A percentile compares a stretch with the other conserved stretches of the same genome.
Conservation (phyloP, 2,329 filamentous ascomycete species). For the Fusarium sp. region DNA sequence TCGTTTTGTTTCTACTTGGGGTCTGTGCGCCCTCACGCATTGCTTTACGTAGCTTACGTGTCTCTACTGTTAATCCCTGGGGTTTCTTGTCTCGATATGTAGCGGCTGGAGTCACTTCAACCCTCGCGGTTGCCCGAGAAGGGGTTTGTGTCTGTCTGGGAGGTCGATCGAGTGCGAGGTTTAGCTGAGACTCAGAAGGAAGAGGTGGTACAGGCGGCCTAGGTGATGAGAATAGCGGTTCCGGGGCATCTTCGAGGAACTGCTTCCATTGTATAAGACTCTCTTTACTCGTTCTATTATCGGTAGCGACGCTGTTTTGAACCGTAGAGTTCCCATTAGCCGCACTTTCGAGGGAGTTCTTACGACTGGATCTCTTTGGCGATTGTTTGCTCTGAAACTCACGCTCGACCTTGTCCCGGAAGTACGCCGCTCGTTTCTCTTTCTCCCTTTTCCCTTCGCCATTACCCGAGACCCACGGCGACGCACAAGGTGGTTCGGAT, state of each 20-base stretch:
- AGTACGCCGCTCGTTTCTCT: conserved; percentile 34
- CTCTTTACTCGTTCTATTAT: conserved; percentile 34
- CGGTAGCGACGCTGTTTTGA: neutral
- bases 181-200: conserved; percentile 31
- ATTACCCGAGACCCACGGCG: conserved; percentile 37
- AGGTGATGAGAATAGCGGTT: conserved; percentile 39
- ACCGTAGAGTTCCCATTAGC: conserved; percentile 17
- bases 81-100: conserved; percentile 41
- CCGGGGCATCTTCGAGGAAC: conserved; percentile 38
- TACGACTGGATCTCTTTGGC: conserved; percentile 10
- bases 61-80: conserved; percentile 39
- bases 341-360: conserved; percentile 17
- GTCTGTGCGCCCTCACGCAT: conserved; percentile 32
- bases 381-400: conserved; percentile 7
- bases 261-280: conserved; percentile 37
- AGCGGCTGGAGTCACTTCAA: neutral
- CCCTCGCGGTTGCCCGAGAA: neutral
- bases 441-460: conserved; percentile 31
- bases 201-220: conserved; percentile 43
- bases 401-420: conserved; percentile 33
- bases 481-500: conserved; percentile 32
- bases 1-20: conserved; percentile 13
- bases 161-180: conserved; percentile 15
- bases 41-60: conserved; percentile 34
- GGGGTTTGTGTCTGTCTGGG: conserved; percentile 3